These are phyloP conservation scores for Salix viminalis DNA, from an alignment of 345 rosid species.

Conservation along the genomic window DNA sequence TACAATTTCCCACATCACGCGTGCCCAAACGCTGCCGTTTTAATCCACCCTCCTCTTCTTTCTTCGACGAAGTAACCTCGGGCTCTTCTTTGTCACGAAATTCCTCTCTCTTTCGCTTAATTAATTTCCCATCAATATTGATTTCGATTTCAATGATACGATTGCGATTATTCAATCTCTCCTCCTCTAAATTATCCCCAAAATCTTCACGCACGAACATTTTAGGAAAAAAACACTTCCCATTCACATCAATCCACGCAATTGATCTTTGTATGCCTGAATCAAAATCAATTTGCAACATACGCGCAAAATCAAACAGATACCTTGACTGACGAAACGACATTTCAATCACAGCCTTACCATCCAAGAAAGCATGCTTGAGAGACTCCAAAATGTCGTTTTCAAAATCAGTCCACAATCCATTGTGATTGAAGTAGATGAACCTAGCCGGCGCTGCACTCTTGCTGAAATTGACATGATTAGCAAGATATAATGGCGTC, in stretches of 20 bases:
- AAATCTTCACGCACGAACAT: slow-evolving; percentile 14
- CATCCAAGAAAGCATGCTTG: slow-evolving; percentile 23
- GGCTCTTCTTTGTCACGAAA: slow-evolving; percentile 11
- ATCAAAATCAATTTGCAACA: slow-evolving; percentile 39
- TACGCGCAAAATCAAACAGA: slow-evolving; percentile 39
- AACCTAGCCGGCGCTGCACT: slow-evolving; percentile 32
- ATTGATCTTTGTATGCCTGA: slow-evolving; percentile 32
- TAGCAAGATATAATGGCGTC: slow-evolving; percentile 7
- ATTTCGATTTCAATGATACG: slow-evolving; percentile 18
- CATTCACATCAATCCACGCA: slow-evolving; percentile 49
- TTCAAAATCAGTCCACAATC: slow-evolving; percentile 36
- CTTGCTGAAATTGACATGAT: slow-evolving; percentile 24
- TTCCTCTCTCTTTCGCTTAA: slow-evolving; percentile 31
- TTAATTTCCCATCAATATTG: background rate
- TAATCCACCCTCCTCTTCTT: background rate
- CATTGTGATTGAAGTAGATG: slow-evolving; percentile 31
- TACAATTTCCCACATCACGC: background rate
- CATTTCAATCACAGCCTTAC: slow-evolving; percentile 26
- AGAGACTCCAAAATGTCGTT: slow-evolving; percentile 19
- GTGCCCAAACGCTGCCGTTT: slow-evolving; percentile 21
- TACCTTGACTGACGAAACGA: slow-evolving; percentile 28
- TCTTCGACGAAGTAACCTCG: slow-evolving; percentile 30
- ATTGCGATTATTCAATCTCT: background rate
- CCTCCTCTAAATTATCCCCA: background rate
- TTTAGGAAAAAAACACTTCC: slow-evolving; percentile 37